phyloP scores from a whole-genome alignment of 2,329 filamentous ascomycete species.

The Fusarium praegraminearum region DNA sequence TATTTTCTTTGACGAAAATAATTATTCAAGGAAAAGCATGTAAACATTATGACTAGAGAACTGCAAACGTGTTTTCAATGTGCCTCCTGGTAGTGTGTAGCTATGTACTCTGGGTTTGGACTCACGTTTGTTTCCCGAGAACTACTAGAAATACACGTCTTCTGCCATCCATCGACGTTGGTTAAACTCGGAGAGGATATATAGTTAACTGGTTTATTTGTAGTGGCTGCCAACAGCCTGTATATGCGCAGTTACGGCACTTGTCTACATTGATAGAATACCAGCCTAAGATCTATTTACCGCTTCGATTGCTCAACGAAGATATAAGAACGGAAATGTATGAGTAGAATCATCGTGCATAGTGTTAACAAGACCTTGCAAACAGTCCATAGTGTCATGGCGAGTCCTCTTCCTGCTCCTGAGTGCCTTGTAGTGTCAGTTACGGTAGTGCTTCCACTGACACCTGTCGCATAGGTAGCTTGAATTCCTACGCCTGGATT shows the following conservation, averaged over 20 bases:
- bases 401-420: not conserved
- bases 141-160: not conserved
- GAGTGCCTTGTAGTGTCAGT: not conserved
- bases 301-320: not conserved
- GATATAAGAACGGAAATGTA: not conserved
- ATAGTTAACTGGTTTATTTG: not conserved
- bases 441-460: not conserved
- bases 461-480: not conserved
- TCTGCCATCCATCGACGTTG: not conserved
- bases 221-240: not conserved
- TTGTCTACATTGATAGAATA: not conserved
- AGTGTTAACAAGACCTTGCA: not conserved
- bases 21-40: not conserved
- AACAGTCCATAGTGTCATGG: not conserved
- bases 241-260: constrained; percentile 13
- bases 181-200: not conserved
- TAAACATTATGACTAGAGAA: not conserved
- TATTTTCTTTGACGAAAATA: not conserved
- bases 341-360: no score
- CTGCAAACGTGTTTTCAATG: not conserved
- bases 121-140: not conserved
- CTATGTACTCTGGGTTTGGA: not conserved
- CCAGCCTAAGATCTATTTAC: not conserved
- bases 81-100: not conserved
- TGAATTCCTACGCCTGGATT: constrained; percentile 5